These are phyloP conservation scores for Penicillium sp. DNA, from an alignment of 2,329 filamentous ascomycete genomes.

Conservation along the genomic window DNA sequence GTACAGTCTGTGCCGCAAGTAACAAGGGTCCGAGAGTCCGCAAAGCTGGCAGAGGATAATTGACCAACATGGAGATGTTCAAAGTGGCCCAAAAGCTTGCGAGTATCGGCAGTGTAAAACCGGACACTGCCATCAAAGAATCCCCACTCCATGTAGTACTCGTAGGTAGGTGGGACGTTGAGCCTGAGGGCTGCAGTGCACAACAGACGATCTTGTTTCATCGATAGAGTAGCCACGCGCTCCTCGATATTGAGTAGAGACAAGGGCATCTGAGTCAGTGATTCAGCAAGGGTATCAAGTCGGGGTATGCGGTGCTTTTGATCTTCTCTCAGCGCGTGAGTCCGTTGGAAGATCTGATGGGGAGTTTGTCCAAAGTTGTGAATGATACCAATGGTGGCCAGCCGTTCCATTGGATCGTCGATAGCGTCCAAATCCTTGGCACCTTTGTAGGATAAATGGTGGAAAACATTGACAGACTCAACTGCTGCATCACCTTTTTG, in stretches of 20 bases:
- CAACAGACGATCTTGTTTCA: conserved; percentile 78
- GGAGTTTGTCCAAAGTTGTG: conserved; percentile 99
- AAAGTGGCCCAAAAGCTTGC: conserved; percentile 82
- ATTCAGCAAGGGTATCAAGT: conserved; percentile 76
- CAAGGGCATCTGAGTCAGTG: conserved; percentile 75
- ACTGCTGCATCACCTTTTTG: conserved; percentile 90
- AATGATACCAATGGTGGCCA: conserved; percentile 91
- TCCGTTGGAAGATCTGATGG: conserved; percentile 83
- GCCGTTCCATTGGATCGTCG: conserved; percentile 79
- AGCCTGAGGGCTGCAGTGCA: conserved; percentile 82
- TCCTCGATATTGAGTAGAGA: conserved; percentile 78
- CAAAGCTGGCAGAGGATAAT: conserved; percentile 79
- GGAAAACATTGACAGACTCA: conserved; percentile 92
- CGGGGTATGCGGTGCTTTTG: conserved; percentile 64
- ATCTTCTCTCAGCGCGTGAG: conserved; percentile 77
- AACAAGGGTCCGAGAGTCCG: conserved; percentile 85
- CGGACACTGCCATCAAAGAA: conserved; percentile 90
- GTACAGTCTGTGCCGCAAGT: conserved; percentile 93
- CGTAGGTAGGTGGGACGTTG: conserved; percentile 81
- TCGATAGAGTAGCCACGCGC: conserved; percentile 74
- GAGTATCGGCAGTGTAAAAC: conserved; percentile 82
- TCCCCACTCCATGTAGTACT: conserved; percentile 94
- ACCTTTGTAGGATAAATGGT: conserved; percentile 91
- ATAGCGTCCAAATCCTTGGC: conserved; percentile 92
- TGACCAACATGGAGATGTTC: conserved; percentile 94